Conservation (phyloP, 2,329 filamentous ascomycete genomes). For the Penicillium palitans region DNA sequence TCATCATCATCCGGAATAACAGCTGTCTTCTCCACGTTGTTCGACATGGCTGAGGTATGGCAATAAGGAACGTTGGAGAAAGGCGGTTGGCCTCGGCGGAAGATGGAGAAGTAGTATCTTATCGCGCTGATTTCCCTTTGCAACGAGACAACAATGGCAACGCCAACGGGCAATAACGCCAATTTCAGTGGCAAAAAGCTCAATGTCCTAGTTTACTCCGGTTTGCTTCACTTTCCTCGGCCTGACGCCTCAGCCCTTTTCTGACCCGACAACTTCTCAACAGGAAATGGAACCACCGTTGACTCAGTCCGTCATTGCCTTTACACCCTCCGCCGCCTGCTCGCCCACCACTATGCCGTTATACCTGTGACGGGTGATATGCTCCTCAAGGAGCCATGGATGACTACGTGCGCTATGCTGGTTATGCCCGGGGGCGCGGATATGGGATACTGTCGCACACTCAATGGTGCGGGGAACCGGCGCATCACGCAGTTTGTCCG, state of each 20-base stretch:
- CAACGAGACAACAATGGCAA: constrained; percentile 31
- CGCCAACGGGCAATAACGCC: constrained; percentile 32
- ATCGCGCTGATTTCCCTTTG: constrained; percentile 18
- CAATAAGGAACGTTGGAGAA: constrained; percentile 4
- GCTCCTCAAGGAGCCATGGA: constrained; percentile 90
- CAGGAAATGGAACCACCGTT: constrained; percentile 79
- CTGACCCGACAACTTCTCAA: constrained; percentile 29
- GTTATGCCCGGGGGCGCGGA: constrained; percentile 96
- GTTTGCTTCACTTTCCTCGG: constrained; percentile 50
- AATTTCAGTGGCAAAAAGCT: constrained; percentile 66
- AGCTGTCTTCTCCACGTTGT: constrained; percentile 51
- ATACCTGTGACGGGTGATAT: constrained; percentile 76
- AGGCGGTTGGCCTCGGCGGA: constrained; percentile 23
- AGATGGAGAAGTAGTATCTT: constrained; percentile 18
- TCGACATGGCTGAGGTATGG: constrained; percentile 53
- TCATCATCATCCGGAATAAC: constrained; percentile 65
- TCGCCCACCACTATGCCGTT: constrained; percentile 90
- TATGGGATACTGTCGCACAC: constrained; percentile 79
- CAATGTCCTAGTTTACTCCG: constrained; percentile 92
- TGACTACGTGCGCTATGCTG: constrained; percentile 78
- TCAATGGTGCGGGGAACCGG: constrained; percentile 86
- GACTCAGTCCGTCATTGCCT: constrained; percentile 89
- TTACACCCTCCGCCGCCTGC: constrained; percentile 78
- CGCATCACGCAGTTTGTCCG: constrained; percentile 83
- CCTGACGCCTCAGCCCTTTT: constrained; percentile 28